These are phyloP conservation scores for Bimuria novae-zelandiae DNA, from an alignment of 2,329 filamentous ascomycete genomes.

Conservation along the genomic window DNA sequence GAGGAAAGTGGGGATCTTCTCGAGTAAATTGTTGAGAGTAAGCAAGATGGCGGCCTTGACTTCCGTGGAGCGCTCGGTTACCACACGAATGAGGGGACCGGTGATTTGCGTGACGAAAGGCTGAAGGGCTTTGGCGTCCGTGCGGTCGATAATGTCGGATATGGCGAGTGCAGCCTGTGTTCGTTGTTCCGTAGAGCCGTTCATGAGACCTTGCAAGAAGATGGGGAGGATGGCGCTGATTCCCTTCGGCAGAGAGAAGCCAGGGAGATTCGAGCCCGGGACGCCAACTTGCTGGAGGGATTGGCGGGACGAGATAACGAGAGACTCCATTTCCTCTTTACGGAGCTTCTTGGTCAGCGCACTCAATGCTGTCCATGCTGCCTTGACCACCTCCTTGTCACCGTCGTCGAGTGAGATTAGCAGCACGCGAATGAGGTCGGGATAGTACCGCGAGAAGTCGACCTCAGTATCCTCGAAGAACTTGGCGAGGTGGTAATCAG, in stretches of 20 bases:
- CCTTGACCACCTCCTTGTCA: conserved; percentile 82
- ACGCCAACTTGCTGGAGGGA: conserved; percentile 88
- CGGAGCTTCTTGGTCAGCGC: conserved; percentile 86
- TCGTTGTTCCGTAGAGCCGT: conserved; percentile 88
- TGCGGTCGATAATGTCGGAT: conserved; percentile 93
- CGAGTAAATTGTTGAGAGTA: conserved; percentile 90
- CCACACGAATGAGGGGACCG: conserved; percentile 94
- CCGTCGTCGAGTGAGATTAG: conserved; percentile 90
- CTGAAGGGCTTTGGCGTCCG: conserved; percentile 83
- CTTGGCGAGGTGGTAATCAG: conserved; percentile 77
- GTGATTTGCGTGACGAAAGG: conserved; percentile 98
- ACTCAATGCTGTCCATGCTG: conserved; percentile 83
- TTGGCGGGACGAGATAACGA: conserved; percentile 85
- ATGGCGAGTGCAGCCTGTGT: conserved; percentile 91
- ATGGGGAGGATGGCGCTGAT: conserved; percentile 96
- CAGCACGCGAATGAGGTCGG: conserved; percentile 88
- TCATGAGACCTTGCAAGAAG: conserved; percentile 97
- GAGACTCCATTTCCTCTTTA: conserved; percentile 97
- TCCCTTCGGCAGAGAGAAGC: conserved; percentile 90
- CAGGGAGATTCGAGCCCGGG: conserved; percentile 79
- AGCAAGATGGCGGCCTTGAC: conserved; percentile 94
- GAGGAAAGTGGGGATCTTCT: conserved; percentile 93
- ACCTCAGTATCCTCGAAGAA: conserved; percentile 83
- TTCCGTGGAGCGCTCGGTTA: conserved; percentile 93
- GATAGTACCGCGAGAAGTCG: conserved; percentile 95